Base-by-base conservation (phyloP, 345 rosid genomes). In the Kandelia obovata region DNA sequence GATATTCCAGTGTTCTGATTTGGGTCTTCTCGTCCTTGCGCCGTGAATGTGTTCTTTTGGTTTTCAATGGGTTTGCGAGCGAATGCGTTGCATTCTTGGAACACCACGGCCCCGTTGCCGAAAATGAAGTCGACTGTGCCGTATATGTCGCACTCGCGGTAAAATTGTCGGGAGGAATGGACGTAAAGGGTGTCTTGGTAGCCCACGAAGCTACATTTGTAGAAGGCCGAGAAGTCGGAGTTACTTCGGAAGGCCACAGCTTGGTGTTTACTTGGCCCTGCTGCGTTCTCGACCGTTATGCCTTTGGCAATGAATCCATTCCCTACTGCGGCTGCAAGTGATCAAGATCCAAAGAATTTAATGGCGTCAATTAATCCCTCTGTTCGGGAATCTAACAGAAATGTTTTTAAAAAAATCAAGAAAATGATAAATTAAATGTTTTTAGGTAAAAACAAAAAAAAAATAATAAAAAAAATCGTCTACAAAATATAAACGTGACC, bases 161-260 rank as follows among this genome's bases (percentile, higher is more conserved):
- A 92, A 58, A 92, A 92, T 51, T 90, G 98, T 11, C 79, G 73
- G 26, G 77, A 85, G 52, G 92, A 85, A 70, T 90, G 90, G 43
- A 77, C 88, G 53, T 89, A 92, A 8, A 92, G 86, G 0, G 96
- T 90, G 82, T 92, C 96, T 58, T 90, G 96, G 71, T 92, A 90
- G 37, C 74, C 95, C 0, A 87, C 81, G 61, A 90, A 90, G 72
- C 86, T 81, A 82, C 98, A 90, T 35, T 75, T 37, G 71, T 86
- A 90, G 66, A 86, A 92, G 16, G 91, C 96, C 0, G 96, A 87
- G 73, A 84, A 73, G 53, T 92, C 92, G 19, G 98, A 77, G 8
- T 89, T 77, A 10, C 90, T 80, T 19, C 96, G 76, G 0, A 92
- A 43, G 39, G 96, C 98, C 53, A 92, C 98, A 1, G 98, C 98